phyloP scores from a whole-genome alignment of 495 filamentous ascomycete genomes.

The Aspergillus nanangensis region DNA sequence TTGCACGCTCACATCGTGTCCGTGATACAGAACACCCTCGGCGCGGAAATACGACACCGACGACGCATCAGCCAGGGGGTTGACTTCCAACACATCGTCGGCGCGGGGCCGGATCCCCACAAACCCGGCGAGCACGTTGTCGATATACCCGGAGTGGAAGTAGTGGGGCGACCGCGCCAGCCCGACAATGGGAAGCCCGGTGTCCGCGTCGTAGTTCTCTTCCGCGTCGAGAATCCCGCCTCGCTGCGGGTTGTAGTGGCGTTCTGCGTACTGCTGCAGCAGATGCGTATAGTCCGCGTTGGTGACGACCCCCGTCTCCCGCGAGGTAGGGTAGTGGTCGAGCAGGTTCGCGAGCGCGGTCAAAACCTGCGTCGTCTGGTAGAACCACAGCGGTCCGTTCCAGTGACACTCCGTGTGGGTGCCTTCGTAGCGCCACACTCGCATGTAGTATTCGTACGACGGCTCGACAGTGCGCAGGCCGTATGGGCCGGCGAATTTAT shows the following conservation, averaged over 20 bases:
- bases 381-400: slow-evolving; percentile 29
- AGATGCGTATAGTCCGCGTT: slow-evolving; percentile 20
- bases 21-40: slow-evolving; percentile 26
- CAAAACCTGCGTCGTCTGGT: slow-evolving; percentile 25
- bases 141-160: slow-evolving; percentile 28
- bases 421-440: slow-evolving; percentile 23
- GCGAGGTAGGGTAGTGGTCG: slow-evolving; percentile 25
- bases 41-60: slow-evolving; percentile 22
- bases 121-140: slow-evolving; percentile 22
- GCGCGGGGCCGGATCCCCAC: slow-evolving; percentile 23
- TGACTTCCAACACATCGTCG: slow-evolving; percentile 23
- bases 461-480: slow-evolving; percentile 27
- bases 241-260: slow-evolving; percentile 21
- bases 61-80: slow-evolving; percentile 17
- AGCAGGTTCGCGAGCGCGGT: slow-evolving; percentile 24
- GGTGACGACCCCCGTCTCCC: slow-evolving; percentile 10
- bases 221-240: slow-evolving; percentile 24
- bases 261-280: slow-evolving; percentile 20
- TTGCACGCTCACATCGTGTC: slow-evolving; percentile 23
- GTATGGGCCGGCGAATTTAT: slow-evolving; percentile 17
- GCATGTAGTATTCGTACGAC: slow-evolving; percentile 29
- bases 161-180: slow-evolving; percentile 24
- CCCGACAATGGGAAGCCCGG: slow-evolving; percentile 18
- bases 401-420: slow-evolving; percentile 22
- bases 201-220: slow-evolving; percentile 26